phyloP scores from a whole-genome alignment of 2,329 filamentous ascomycete species.

The Myotisia sp. region DNA sequence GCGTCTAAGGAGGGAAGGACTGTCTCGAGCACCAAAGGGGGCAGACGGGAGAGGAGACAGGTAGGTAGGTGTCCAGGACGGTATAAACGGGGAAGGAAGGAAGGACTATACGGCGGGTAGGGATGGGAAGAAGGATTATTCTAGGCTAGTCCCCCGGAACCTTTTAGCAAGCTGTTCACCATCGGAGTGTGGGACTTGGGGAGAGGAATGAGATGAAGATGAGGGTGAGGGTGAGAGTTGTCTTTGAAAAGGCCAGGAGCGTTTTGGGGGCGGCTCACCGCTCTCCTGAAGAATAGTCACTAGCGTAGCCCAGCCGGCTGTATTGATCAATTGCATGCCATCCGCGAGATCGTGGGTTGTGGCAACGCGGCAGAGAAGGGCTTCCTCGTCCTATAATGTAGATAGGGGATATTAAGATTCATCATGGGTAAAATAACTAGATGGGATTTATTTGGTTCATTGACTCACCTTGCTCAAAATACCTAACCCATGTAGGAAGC shows the following conservation, averaged over 20 bases:
- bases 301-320: slow-evolving; percentile 85
- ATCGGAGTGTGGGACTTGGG: slow-evolving; percentile 30
- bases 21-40: too few relatives aligned
- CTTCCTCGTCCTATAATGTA: slow-evolving; percentile 79
- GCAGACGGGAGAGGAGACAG: too few relatives aligned
- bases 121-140: too few relatives aligned
- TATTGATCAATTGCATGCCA: slow-evolving; percentile 68
- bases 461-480: slow-evolving; percentile 64
- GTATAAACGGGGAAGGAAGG: too few relatives aligned
- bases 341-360: slow-evolving; percentile 67
- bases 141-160: slow-evolving; percentile 48
- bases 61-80: too few relatives aligned
- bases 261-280: slow-evolving; percentile 90
- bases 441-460: too few relatives aligned
- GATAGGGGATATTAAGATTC: too few relatives aligned
- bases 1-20: too few relatives aligned
- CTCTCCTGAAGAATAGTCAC: slow-evolving; percentile 87
- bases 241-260: slow-evolving; percentile 27
- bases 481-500: slow-evolving; percentile 65
- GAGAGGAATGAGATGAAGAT: slow-evolving; percentile 17
- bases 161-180: slow-evolving; percentile 50
- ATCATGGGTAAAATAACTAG: too few relatives aligned
- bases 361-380: slow-evolving; percentile 71
- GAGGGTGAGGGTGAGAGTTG: slow-evolving; percentile 27
- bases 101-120: too few relatives aligned